Percentiles rank a stretch among this genome's conserved stretches.
phyloP scores from a whole-genome alignment of 805 yeast genomes.

The Candida stauntonica region DNA sequence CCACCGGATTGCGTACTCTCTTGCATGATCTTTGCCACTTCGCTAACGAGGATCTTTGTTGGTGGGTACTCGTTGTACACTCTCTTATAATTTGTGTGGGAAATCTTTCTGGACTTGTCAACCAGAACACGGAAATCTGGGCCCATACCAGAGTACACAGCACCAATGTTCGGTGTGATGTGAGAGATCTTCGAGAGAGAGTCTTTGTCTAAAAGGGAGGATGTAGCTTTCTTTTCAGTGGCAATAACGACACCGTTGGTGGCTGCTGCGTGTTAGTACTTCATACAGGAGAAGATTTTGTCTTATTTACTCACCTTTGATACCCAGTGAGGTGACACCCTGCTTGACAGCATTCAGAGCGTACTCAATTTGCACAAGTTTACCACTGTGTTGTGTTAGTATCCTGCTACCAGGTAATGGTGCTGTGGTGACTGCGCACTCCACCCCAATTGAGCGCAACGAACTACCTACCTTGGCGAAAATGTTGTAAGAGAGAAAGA shows the following conservation, averaged over 20 bases:
- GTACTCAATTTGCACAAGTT: constrained; percentile 95
- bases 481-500: constrained; percentile 96
- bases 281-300: background rate
- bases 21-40: constrained; percentile 94
- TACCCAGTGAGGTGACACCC: constrained; percentile 96
- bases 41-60: constrained; percentile 87
- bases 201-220: constrained; percentile 71
- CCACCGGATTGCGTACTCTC: constrained; percentile 99
- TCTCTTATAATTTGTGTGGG: constrained; percentile 90
- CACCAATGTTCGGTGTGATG: constrained; percentile 93
- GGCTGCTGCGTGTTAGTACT: constrained; percentile 36
- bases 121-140: constrained; percentile 95
- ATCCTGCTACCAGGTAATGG: background rate
- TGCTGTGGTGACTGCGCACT: too few species aligned
- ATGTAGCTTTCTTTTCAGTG: constrained; percentile 86
- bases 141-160: constrained; percentile 98
- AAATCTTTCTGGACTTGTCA: constrained; percentile 88
- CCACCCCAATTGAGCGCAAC: too few species aligned
- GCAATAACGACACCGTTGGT: constrained; percentile 96
- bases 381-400: constrained; percentile 56
- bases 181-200: constrained; percentile 72
- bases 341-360: constrained; percentile 96
- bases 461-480: constrained; percentile 69
- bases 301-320: constrained; percentile 35
- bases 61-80: constrained; percentile 97